Base-by-base conservation (phyloP, 495 filamentous ascomycete species). In the Jackrogersella minutella region DNA sequence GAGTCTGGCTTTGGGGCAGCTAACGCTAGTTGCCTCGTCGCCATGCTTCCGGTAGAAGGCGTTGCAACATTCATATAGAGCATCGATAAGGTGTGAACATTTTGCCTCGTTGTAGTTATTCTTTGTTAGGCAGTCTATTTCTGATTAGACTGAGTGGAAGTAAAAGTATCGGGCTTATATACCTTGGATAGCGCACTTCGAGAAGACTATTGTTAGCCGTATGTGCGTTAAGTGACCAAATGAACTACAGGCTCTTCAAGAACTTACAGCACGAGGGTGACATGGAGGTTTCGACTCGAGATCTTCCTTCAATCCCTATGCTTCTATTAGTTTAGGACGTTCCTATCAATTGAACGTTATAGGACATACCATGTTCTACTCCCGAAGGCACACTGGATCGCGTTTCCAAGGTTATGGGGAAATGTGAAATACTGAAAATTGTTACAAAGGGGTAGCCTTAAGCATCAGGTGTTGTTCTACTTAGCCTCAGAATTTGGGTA, bases 11-110 rank as follows among this genome's bases (percentile, higher is more conserved):
- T 96, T 96, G 2, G 95, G 95, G 72, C 95, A 99, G 79, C 92
- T 94, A 9, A 86, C 86, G 1, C 88, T 90, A 28, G 84, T 85
- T 10, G 92, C 92, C 14, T 86, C 78, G 40, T 97, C 91, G 5
- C 96, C 94, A 51, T 89, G 84, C 52, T 84, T 82, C 73, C 88
- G 77, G 78, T 99, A 98, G 77, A 99, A 96, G 28, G 84, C 81
- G 65, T 93, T 88, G 77, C 95, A 99, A 75, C 95, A 99, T 72
- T 95, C 89, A 74, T 98, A 99, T 19, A 99, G 79, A n/a, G 92
- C 91, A 74, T 97, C 90, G 46, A 99, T 85, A 69, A 95, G 82
- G 9, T 82, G 74, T 63, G 86, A 81, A 77, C 95, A 99, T 72
- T 89, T 96, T 21, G 86, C 86, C 81, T 99, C 93, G 40, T 96